Percentiles rank a stretch among this genome's conserved stretches.
Evolutionary conservation across 2,329 filamentous ascomycete genomes (phyloP).

Genomic region (Pseudogymnoascus verrucosus): DNA sequence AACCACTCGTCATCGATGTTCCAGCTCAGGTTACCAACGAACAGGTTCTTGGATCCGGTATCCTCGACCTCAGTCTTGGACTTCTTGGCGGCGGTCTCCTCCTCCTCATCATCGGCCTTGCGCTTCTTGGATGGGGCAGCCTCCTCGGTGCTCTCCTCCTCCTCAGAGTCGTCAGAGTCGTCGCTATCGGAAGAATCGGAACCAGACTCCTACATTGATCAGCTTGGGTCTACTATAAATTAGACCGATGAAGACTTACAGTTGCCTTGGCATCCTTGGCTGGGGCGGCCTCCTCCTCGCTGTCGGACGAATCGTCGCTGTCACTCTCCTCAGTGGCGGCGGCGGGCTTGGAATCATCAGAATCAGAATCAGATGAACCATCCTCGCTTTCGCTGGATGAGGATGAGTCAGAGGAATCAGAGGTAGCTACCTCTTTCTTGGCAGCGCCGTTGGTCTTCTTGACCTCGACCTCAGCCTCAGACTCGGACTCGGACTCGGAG

Average conservation of each 20-base stretch:
- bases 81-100: constrained; percentile 41
- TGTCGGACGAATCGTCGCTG: constrained; percentile 26
- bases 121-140: constrained; percentile 48
- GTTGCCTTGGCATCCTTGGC: constrained; percentile 24
- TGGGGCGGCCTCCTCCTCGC: constrained; percentile 22
- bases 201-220: constrained; percentile 18
- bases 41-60: constrained; percentile 51
- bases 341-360: constrained; percentile 22
- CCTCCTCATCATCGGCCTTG: constrained; percentile 43
- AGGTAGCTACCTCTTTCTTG: constrained; percentile 30
- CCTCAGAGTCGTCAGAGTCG: constrained; percentile 16
- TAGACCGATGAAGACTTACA: constrained; percentile 19
- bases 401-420: constrained; percentile 29
- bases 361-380: constrained; percentile 18
- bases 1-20: constrained; percentile 69
- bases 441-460: constrained; percentile 20
- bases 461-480: constrained; percentile 28
- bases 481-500: constrained; percentile 27
- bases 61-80: constrained; percentile 39
- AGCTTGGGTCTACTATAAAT: constrained; percentile 11
- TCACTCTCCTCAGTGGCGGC: constrained; percentile 22
- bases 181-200: constrained; percentile 15
- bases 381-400: constrained; percentile 11
- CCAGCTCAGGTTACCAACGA: constrained; percentile 68
- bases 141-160: constrained; percentile 25